Conservation (phyloP, 805 yeast genomes). For the Pichia membranifaciens region DNA sequence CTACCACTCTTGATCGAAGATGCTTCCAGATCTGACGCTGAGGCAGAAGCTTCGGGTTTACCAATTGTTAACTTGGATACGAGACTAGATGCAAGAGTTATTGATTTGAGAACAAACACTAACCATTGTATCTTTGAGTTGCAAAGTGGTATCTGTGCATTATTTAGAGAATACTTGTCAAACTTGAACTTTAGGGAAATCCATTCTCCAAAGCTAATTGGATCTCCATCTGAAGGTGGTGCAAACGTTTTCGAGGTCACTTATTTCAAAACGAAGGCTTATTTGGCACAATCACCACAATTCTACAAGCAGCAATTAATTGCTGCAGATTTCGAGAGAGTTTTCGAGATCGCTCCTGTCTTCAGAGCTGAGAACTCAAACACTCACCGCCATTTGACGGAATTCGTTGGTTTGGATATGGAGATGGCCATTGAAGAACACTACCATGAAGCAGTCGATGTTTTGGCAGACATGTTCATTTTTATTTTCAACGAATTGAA, state of each 20-base stretch:
- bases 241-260: slow-evolving; percentile 91
- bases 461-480: slow-evolving; percentile 61
- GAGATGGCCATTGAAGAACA: slow-evolving; percentile 99
- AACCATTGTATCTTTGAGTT: slow-evolving; percentile 96
- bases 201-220: slow-evolving; percentile 93
- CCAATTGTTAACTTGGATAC: slow-evolving; percentile 97
- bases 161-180: slow-evolving; percentile 84
- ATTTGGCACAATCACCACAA: slow-evolving; percentile 97
- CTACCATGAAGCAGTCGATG: slow-evolving; percentile 79
- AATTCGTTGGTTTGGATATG: slow-evolving; percentile 93
- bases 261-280: slow-evolving; percentile 90
- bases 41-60: slow-evolving; percentile 84
- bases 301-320: slow-evolving; percentile 96
- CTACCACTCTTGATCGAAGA: slow-evolving; percentile 94
- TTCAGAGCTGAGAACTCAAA: slow-evolving; percentile 99
- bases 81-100: slow-evolving; percentile 88
- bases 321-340: slow-evolving; percentile 96
- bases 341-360: slow-evolving; percentile 94
- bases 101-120: slow-evolving; percentile 93
- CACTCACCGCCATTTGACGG: slow-evolving; percentile 99
- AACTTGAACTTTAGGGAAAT: slow-evolving; percentile 74
- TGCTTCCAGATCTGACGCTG: slow-evolving; percentile 90
- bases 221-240: slow-evolving; percentile 97
- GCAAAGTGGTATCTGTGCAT: slow-evolving; percentile 79
- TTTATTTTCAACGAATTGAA: slow-evolving; percentile 84